Evolutionary conservation across 192 early-diverging fungal genomes (phyloP), one percentile per base, ranked within the genome.

Genomic region (Linnemannia exigua): DNA sequence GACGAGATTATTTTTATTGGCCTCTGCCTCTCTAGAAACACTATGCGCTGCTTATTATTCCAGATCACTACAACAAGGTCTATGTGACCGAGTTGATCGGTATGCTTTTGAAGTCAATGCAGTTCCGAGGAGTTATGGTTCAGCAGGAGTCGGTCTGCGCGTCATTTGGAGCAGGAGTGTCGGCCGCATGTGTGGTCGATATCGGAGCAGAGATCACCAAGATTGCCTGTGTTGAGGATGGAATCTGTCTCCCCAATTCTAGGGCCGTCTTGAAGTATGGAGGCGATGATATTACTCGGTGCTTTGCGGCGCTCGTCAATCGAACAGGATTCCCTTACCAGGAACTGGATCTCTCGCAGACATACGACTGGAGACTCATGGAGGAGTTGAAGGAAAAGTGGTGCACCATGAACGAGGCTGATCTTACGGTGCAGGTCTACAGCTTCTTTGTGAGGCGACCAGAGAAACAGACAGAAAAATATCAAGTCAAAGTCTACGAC

Each of bases 191-290:
- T 81, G 94, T 98, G 20, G 95, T 98, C 5, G 97, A 97, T 75
- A 95, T 98, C 81, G 97, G 97, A 11, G 97, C 97, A 9, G 96
- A 98, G 77, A 95, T 93, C 36, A 97, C 96, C 15, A 96, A 91
- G 77, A 88, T 97, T 31, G 87, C 93, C 1, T 97, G 96, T 76
- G 92, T 98, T 16, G 97, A 98, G 67, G 95, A 97, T 46, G 97
- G 97, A 16, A 91, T 95, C 48, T 95, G 93, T 79, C 82, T 94
- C 25, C 91, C 90, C 16, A 93, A 95, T 50, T 95, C 96, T 9
- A 89, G 93, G 70, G 88, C 95, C 1, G 81, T 81, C 12, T 77
- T 94, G 31, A 92, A 94, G 77, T 95, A 95, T 75, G 97, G 97
- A 11, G 95, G 96, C n/a, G 97, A 98, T 73, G 97, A 98, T 77